Conservation (phyloP, 192 early-diverging fungal genomes). For the Linnemannia exigua region DNA sequence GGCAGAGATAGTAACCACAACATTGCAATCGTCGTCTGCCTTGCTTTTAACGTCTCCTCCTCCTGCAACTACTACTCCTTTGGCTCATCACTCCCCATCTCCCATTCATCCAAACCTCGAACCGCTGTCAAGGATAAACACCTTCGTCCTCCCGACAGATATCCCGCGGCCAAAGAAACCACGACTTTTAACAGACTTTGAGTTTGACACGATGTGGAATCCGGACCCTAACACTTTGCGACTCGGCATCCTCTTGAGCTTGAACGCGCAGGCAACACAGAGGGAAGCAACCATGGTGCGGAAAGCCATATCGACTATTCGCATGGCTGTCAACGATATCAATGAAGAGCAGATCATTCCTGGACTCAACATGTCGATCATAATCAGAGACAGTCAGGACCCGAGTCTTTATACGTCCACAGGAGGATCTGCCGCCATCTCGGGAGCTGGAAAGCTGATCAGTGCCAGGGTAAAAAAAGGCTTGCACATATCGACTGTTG, state of each 20-base stretch:
- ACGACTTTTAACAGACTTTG: slow-evolving; percentile 29
- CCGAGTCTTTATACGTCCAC: not conserved
- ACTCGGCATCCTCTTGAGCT: slow-evolving; percentile 15
- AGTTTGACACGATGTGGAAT: slow-evolving; percentile 43
- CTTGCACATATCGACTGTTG: not conserved
- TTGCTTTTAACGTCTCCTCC: not conserved
- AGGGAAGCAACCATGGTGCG: slow-evolving; percentile 1
- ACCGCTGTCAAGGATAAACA: not conserved
- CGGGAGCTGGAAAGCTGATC: slow-evolving; percentile 6
- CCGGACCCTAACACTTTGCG: slow-evolving; percentile 17
- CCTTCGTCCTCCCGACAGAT: not conserved
- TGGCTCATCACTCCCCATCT: not conserved
- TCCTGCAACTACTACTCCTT: not conserved
- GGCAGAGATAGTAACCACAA: not conserved
- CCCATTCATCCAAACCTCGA: not conserved
- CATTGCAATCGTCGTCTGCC: not conserved
- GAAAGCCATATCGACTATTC: slow-evolving; percentile 42
- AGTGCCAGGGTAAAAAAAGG: slow-evolving; percentile 8
- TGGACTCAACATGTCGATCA: slow-evolving; percentile 32
- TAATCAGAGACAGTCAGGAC: slow-evolving; percentile 29
- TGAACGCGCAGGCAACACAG: not conserved
- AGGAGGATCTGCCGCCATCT: slow-evolving; percentile 18
- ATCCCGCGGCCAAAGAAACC: slow-evolving; percentile 31
- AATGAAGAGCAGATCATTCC: slow-evolving; percentile 56
- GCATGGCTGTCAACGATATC: slow-evolving; percentile 62